A percentile compares a stretch with the other conserved stretches of the same genome.
These are phyloP conservation scores for Teratosphaeria viscida DNA, from an alignment of 2,329 filamentous ascomycete species.

Conservation along the genomic window DNA sequence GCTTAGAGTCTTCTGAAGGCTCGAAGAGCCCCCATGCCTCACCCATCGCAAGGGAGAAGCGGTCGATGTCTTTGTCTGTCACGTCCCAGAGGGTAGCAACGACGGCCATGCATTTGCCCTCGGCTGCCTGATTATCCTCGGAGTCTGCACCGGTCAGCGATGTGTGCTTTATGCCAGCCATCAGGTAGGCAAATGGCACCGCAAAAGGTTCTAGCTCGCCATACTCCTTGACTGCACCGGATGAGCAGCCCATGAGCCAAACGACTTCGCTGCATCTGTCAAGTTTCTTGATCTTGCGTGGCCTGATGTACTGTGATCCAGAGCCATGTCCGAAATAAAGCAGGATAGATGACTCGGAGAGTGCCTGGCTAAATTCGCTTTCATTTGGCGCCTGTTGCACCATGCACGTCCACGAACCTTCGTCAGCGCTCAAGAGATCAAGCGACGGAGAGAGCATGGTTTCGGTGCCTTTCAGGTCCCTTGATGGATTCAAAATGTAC, in stretches of 20 bases:
- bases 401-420: conserved; percentile 54
- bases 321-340: conserved; percentile 96
- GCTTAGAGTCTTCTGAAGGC: conserved; percentile 9
- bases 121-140: neutral
- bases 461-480: conserved; percentile 73
- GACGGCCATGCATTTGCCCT: conserved; percentile 50
- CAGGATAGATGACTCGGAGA: conserved; percentile 59
- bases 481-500: conserved; percentile 83
- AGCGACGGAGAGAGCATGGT: conserved; percentile 60
- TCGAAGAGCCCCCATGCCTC: conserved; percentile 72
- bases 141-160: neutral
- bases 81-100: conserved; percentile 96
- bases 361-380: conserved; percentile 58
- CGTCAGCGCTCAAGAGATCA: conserved; percentile 25
- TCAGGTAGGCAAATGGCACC: conserved; percentile 82
- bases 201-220: conserved; percentile 88
- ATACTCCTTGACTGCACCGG: conserved; percentile 65
- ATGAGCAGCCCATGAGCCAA: conserved; percentile 90
- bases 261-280: conserved; percentile 36
- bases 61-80: conserved; percentile 93
- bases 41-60: conserved; percentile 69
- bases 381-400: conserved; percentile 62
- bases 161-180: conserved; percentile 52
- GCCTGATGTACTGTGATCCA: conserved; percentile 86
- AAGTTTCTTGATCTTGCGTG: conserved; percentile 69